Conservation (phyloP, 768 basidiomycete species). For the Tubosaeta sp. region DNA sequence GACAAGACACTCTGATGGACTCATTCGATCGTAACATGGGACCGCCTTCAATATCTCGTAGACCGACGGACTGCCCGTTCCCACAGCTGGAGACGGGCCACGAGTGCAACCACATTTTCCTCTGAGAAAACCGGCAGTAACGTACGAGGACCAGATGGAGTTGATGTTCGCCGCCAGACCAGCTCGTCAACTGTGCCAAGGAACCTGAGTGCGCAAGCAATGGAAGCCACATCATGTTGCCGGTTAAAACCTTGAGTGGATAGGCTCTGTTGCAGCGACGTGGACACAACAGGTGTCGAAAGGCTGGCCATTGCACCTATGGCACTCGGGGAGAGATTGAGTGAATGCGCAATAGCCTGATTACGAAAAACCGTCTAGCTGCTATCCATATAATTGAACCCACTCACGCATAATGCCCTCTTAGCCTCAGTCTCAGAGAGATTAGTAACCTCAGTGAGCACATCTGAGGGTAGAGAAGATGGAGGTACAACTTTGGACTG, state of each 20-base stretch:
- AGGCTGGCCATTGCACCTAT: neutral
- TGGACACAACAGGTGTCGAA: neutral
- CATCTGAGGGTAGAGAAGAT: neutral
- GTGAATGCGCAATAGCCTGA: conserved; percentile 10
- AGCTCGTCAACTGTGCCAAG: conserved; percentile 25
- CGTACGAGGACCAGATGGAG: conserved; percentile 5
- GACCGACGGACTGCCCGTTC: conserved; percentile 23
- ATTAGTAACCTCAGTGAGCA: conserved; percentile 11
- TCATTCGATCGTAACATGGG: neutral
- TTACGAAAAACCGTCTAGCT: neutral
- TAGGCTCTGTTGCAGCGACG: neutral
- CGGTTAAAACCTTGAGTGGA: neutral
- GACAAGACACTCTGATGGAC: too few species aligned
- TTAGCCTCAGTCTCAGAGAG: conserved; percentile 26
- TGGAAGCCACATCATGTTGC: conserved; percentile 18
- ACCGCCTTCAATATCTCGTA: conserved; percentile 10
- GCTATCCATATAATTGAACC: neutral
- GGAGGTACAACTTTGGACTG: neutral
- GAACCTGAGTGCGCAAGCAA: conserved; percentile 23
- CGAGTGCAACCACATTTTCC: conserved; percentile 22
- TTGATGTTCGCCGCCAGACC: conserved; percentile 23
- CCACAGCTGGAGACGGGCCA: conserved; percentile 27
- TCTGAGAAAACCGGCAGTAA: conserved; percentile 19
- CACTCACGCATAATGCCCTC: conserved; percentile 18
- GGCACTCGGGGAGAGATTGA: conserved; percentile 11